A percentile compares a stretch with the other conserved stretches of the same genome.
These are phyloP conservation scores for Gloeostereum incarnatum DNA, from an alignment of 768 basidiomycete genomes.

Conservation along the genomic window DNA sequence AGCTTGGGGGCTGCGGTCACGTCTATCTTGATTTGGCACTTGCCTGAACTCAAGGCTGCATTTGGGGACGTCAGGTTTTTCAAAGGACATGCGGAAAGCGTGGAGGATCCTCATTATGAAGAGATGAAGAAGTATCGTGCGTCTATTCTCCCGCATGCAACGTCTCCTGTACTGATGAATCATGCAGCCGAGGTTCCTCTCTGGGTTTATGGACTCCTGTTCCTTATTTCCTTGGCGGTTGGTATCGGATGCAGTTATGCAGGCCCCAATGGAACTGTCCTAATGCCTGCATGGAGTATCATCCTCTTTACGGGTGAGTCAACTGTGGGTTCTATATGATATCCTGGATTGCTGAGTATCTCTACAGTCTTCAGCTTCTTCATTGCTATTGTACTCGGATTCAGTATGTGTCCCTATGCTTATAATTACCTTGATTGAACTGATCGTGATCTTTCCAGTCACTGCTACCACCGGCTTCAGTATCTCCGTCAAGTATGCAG, in stretches of 20 bases:
- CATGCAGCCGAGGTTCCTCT: slow-evolving; percentile 34
- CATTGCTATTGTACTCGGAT: slow-evolving; percentile 28
- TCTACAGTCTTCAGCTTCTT: slow-evolving; percentile 18
- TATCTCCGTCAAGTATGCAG: slow-evolving; percentile 38
- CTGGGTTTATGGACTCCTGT: slow-evolving; percentile 38
- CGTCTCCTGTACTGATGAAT: not conserved
- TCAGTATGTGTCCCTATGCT: slow-evolving; percentile 21
- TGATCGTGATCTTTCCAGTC: slow-evolving; percentile 14
- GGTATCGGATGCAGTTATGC: slow-evolving; percentile 38
- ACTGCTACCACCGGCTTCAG: slow-evolving; percentile 32
- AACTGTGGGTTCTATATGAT: slow-evolving; percentile 4
- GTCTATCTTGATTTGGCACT: slow-evolving; percentile 42
- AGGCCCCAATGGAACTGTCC: slow-evolving; percentile 25
- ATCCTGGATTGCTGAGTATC: not conserved
- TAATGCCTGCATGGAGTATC: slow-evolving; percentile 47
- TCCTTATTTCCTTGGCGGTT: slow-evolving; percentile 33
- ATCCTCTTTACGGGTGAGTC: slow-evolving; percentile 34
- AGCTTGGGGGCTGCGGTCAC: slow-evolving; percentile 40
- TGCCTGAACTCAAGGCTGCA: slow-evolving; percentile 35
- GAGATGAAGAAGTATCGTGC: slow-evolving; percentile 40
- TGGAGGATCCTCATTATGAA: slow-evolving; percentile 42
- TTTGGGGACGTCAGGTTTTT: slow-evolving; percentile 29
- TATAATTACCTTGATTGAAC: not conserved
- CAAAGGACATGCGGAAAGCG: slow-evolving; percentile 22
- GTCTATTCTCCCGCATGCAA: not conserved